Evolutionary conservation across 106 monocot species (phyloP).

Genomic region (Apostasia ramifera): DNA sequence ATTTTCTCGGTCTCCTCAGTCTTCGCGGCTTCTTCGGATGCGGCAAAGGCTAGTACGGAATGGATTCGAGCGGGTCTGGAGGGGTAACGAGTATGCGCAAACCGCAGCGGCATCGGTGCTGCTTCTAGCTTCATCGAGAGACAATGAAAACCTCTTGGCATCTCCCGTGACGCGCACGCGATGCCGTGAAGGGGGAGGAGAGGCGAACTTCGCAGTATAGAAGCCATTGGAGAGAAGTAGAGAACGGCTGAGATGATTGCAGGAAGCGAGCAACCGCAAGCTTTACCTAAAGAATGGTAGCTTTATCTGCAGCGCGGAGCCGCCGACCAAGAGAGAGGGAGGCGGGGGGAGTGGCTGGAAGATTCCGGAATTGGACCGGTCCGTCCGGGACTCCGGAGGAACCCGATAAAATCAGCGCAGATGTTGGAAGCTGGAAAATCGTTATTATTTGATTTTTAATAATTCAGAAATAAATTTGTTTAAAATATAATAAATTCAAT

Average conservation of each 20-base stretch:
- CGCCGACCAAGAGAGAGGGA: too few species aligned
- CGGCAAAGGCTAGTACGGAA: neutral
- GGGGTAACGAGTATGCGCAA: neutral
- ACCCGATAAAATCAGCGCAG: too few species aligned
- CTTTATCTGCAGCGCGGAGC: neutral
- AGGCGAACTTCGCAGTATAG: constrained; percentile 15
- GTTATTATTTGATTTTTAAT: too few species aligned
- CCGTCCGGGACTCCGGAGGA: too few species aligned
- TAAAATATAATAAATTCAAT: too few species aligned
- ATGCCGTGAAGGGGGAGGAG: constrained; percentile 1
- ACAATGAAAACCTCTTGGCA: neutral
- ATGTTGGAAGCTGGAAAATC: too few species aligned
- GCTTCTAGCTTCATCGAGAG: constrained; percentile 10
- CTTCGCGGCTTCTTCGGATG: constrained; percentile 29
- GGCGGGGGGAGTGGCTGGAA: too few species aligned
- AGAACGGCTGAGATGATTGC: neutral
- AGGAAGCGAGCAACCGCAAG: constrained; percentile 10
- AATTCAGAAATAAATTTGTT: too few species aligned
- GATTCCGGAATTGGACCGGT: too few species aligned
- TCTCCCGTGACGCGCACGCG: neutral
- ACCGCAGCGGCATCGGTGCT: neutral
- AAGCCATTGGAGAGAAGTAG: constrained; percentile 24
- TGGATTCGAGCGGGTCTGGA: neutral
- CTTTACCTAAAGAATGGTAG: neutral
- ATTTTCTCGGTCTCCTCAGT: constrained; percentile 11